Evolutionary conservation across 1,284 basidiomycete genomes (phyloP), one percentile per base, ranked within the genome.

Genomic region (Austroboletus sp.): DNA sequence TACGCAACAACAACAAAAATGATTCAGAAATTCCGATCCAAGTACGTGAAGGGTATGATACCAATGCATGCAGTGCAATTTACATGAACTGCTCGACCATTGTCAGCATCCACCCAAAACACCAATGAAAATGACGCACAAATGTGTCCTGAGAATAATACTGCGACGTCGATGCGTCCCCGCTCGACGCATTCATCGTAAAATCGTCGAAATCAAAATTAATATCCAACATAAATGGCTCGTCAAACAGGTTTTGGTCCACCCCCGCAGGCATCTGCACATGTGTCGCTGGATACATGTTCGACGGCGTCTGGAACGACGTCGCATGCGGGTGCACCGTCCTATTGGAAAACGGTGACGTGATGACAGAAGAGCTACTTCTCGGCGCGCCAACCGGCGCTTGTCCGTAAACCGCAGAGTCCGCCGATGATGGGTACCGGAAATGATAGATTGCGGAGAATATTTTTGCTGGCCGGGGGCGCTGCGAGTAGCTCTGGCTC

Each of bases 391-490:
- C 26, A 15, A 37, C 17, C 21, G 46, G 30, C 11, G 51, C 25
- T 31, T 49, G 52, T 31, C 31, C 40, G 21, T 46, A 37, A 16
- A 42, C 17, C 12, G 42, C 12, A 32, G 56, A 9, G 4, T 30
- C 39, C 6, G 43, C 31, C 19, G 52, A 42, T 17, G 45, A 21
- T 5, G 65, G 56, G 49, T 74, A 76, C 21, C 60, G 66, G 60
- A 78, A 79, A 52, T 70, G 73, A 56, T 78, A 79, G 44, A 67
- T 66, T 10, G 75, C 74, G 10, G 75, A 75, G 57, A 78, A 79
- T 38, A 76, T 63, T 26, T 68, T 58, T 5, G 46, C 44, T 15
- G 53, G 57, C 10, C 56, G 60, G 8, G 60, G 51, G 3, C 65
- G 62, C 17, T 47, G 53, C 10, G 52, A 42, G 13, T 44, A 44